These are phyloP conservation scores for Trichoderma aggressivum DNA, from an alignment of 2,329 filamentous ascomycete species.

Conservation along the genomic window DNA sequence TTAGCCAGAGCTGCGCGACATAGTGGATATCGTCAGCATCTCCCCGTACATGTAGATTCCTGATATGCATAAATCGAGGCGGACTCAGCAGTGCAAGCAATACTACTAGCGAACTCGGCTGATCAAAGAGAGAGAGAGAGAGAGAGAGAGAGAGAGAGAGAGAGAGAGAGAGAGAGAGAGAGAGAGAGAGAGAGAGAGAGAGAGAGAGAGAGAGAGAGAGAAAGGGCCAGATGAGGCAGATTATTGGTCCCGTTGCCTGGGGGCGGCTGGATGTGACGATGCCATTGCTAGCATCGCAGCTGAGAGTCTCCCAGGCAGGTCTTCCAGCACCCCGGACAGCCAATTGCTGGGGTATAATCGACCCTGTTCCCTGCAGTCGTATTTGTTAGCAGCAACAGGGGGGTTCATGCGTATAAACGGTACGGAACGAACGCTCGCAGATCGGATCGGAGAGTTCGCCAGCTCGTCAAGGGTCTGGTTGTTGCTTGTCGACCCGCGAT, in stretches of 20 bases:
- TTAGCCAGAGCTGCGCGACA: not conserved
- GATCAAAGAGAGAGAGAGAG: too few relatives aligned
- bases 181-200: too few relatives aligned
- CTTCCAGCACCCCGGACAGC: not conserved
- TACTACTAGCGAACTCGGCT: not conserved
- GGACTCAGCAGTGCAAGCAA: not conserved
- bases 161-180: too few relatives aligned
- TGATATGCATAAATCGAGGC: not conserved
- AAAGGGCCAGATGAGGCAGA: not conserved
- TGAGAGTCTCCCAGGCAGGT: not conserved
- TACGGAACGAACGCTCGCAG: not conserved
- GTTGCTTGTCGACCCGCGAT: not conserved
- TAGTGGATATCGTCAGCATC: not conserved
- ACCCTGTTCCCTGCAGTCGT: not conserved
- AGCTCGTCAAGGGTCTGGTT: not conserved
- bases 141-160: too few relatives aligned
- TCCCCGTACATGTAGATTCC: too few relatives aligned
- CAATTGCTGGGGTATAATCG: not conserved
- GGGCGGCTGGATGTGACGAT: not conserved
- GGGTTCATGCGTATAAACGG: not conserved
- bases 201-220: too few relatives aligned
- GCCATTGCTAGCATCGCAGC: not conserved
- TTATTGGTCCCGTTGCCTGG: not conserved
- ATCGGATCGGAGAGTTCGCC: conserved; percentile 1
- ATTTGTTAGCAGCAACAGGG: not conserved